A percentile compares a stretch with the other conserved stretches of the same genome.
Conservation (phyloP, 306 rosid species). For the Corylus heterophylla region DNA sequence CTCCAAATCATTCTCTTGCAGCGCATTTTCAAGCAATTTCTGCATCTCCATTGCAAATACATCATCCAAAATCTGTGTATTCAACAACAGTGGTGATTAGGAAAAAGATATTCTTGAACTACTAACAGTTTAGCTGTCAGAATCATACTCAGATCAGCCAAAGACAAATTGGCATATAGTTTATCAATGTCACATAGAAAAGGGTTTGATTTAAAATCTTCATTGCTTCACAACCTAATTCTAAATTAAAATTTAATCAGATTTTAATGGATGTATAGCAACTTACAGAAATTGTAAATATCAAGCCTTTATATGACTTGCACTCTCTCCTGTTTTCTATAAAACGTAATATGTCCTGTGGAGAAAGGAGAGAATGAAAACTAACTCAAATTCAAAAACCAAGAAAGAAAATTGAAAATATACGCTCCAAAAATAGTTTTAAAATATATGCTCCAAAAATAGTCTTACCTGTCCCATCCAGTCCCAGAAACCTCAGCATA, state of each 20-base stretch:
- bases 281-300: conserved; percentile 34
- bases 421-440: neutral
- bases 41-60: conserved; percentile 42
- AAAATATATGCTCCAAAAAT: neutral
- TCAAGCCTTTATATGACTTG: conserved; percentile 28
- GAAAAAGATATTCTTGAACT: neutral
- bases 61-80: conserved; percentile 34
- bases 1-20: conserved; percentile 21
- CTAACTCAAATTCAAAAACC: neutral
- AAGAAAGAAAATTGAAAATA: neutral
- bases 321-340: conserved; percentile 30
- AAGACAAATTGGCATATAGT: neutral
- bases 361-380: neutral
- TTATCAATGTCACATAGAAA: neutral
- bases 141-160: neutral
- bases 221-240: neutral
- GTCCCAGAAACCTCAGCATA: conserved; percentile 36
- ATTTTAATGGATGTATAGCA: neutral
- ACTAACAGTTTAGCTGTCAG: neutral
- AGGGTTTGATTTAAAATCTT: neutral
- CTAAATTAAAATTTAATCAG: neutral
- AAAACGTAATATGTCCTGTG: conserved; percentile 31
- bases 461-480: conserved; percentile 36
- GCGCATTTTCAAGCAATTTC: conserved; percentile 21
- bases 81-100: neutral